phyloP scores from a whole-genome alignment of 2,329 filamentous ascomycete species.

The Alternaria novae-zelandiae region DNA sequence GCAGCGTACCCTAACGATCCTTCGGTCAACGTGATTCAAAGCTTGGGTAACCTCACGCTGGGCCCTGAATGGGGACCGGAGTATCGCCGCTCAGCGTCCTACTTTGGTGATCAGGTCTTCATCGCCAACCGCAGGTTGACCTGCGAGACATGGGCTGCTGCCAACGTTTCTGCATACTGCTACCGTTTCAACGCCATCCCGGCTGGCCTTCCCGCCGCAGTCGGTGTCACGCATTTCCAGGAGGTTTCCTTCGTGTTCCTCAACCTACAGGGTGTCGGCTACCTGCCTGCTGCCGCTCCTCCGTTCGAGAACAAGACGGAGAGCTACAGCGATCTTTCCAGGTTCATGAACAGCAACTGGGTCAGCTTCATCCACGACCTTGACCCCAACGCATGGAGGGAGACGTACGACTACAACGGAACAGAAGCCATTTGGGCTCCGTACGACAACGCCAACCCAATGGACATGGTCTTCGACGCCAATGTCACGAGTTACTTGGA shows the following conservation, averaged over 20 bases:
- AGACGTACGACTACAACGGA: constrained; percentile 21
- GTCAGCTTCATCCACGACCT: constrained; percentile 54
- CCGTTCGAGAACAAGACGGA: constrained; percentile 47
- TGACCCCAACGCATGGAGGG: constrained; percentile 35
- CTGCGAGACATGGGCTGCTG: constrained; percentile 59
- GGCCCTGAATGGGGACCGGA: constrained; percentile 43
- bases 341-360: constrained; percentile 55
- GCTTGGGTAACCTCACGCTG: constrained; percentile 25
- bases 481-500: constrained; percentile 51
- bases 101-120: constrained; percentile 61
- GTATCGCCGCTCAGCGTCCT: constrained; percentile 61
- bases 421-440: constrained; percentile 48
- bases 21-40: constrained; percentile 35
- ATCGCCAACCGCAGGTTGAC: constrained; percentile 63
- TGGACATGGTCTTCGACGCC: constrained; percentile 56
- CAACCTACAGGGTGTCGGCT: constrained; percentile 53
- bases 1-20: constrained; percentile 39
- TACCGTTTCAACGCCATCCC: constrained; percentile 68
- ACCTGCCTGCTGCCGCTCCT: constrained; percentile 37
- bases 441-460: constrained; percentile 45
- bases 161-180: constrained; percentile 61
- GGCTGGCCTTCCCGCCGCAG: constrained; percentile 51
- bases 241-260: constrained; percentile 58
- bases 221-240: constrained; percentile 62
- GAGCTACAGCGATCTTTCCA: constrained; percentile 48